Conservation (phyloP, 768 basidiomycete species). For the Auriscalpium vulgare region DNA sequence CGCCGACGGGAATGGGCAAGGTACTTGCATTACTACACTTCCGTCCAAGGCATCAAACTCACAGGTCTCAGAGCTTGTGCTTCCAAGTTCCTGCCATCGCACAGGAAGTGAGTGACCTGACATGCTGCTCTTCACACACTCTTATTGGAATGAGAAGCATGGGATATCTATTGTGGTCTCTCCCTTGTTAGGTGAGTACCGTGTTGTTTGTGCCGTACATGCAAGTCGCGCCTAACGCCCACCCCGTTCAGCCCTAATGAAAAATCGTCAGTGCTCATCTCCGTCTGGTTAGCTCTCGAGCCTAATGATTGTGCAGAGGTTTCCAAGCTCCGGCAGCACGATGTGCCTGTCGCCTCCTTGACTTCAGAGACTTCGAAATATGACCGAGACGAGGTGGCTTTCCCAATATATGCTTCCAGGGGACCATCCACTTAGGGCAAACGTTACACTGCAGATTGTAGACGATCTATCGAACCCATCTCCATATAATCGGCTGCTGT, state of each 20-base stretch:
- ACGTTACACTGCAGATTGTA: slow-evolving; percentile 38
- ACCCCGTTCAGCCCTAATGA: slow-evolving; percentile 57
- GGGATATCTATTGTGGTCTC: slow-evolving; percentile 74
- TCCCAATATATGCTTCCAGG: neutral
- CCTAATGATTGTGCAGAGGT: slow-evolving; percentile 40
- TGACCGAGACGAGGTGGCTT: slow-evolving; percentile 48
- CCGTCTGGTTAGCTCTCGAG: neutral
- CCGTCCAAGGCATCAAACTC: neutral
- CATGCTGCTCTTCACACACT: neutral
- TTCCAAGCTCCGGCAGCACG: slow-evolving; percentile 43
- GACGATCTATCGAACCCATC: slow-evolving; percentile 52
- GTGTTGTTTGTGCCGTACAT: neutral
- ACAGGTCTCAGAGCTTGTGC: slow-evolving; percentile 55
- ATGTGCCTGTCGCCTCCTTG: slow-evolving; percentile 51
- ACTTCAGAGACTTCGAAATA: slow-evolving; percentile 53
- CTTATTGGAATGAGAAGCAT: slow-evolving; percentile 27
- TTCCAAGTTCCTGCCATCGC: slow-evolving; percentile 79
- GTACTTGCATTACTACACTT: slow-evolving; percentile 25
- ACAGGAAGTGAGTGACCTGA: slow-evolving; percentile 35
- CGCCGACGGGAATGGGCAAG: slow-evolving; percentile 89
- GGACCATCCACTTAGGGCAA: neutral
- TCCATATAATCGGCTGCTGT: slow-evolving; percentile 56
- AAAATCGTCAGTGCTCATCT: slow-evolving; percentile 53
- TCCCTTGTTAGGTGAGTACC: slow-evolving; percentile 56
- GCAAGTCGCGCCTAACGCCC: neutral